phyloP scores from a whole-genome alignment of 176 grass and related monocot species.

The Phragmites australis region DNA sequence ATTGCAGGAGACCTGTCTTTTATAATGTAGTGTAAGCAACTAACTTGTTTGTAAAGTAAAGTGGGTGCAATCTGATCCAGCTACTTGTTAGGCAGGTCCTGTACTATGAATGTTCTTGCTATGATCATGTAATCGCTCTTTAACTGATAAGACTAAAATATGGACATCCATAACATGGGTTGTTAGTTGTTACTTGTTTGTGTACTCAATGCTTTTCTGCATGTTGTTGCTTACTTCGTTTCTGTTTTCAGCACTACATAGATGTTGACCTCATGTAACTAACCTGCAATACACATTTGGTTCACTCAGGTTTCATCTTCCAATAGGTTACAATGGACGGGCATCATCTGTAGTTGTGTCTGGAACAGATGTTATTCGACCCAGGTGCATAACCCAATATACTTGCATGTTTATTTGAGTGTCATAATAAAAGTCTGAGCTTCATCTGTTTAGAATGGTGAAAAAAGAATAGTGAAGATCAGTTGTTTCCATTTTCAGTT shows the following conservation, averaged over 20 bases:
- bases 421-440: not conserved
- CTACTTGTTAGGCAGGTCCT: not conserved
- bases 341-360: constrained; percentile 90
- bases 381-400: constrained; percentile 58
- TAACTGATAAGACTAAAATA: not conserved
- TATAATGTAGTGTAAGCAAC: not conserved
- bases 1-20: not conserved
- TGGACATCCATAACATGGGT: not conserved
- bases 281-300: not conserved
- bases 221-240: constrained; percentile 19
- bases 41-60: not conserved
- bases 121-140: not conserved
- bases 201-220: constrained; percentile 25
- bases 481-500: not conserved
- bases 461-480: not conserved
- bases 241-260: not conserved
- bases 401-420: constrained; percentile 3
- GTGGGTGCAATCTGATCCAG: not conserved
- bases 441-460: not conserved
- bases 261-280: not conserved
- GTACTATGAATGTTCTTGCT: not conserved
- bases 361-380: constrained; percentile 86
- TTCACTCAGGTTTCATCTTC: constrained; percentile 84
- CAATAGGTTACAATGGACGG: constrained; percentile 87
- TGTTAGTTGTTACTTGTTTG: constrained; percentile 5